Base-by-base conservation (phyloP, 1,284 basidiomycete genomes). In the Schizophyllum amplum region DNA sequence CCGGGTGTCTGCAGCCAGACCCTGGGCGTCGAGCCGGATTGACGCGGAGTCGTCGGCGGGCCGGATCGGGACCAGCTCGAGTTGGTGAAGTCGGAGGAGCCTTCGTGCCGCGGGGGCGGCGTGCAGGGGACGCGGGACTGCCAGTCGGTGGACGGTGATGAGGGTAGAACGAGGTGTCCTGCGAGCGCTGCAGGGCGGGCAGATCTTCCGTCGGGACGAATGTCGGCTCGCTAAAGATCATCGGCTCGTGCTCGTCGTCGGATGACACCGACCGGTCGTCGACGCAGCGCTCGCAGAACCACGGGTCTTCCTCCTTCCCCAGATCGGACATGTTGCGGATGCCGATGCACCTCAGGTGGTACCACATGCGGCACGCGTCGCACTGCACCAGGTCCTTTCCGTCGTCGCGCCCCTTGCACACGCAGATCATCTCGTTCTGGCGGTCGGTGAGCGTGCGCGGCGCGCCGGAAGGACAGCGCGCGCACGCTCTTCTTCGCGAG, bases 281-380 rank as follows among this genome's bases (percentile, higher is more conserved):
- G 6, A 66, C 63, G 59, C 87, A 88, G 55, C 71, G 70, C 26
- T 69, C 69, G 67, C 87, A 90, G 66, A 79, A 90, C 86, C 87
- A 90, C 1, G 81, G 80, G 62, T 89, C 86, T 61, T 88, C 86
- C 64, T 87, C 86, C 49, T 69, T 76, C 5, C 87, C 88, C n/a
- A 90, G 72, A 54, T 88, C 82, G 9, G 75, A 68, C 50, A 80
- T 76, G 63, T 74, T 76, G 56, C 68, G 70, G 61, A 90, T 83
- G 48, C 86, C 87, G 56, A 91, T 82, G 67, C 88, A 91, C 52
- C 80, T 70, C 42, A 89, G 73, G 68, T 91, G 88, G 65, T 86
- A 90, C 89, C 88, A 91, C 22, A 74, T 82, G 64, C 80, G 74
- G 67, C 88, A 91, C 7, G 77, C 75, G 63, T 89, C 87, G 62